Conservation (phyloP, 2,329 filamentous ascomycete species). For the Ophiosphaerella korrae region DNA sequence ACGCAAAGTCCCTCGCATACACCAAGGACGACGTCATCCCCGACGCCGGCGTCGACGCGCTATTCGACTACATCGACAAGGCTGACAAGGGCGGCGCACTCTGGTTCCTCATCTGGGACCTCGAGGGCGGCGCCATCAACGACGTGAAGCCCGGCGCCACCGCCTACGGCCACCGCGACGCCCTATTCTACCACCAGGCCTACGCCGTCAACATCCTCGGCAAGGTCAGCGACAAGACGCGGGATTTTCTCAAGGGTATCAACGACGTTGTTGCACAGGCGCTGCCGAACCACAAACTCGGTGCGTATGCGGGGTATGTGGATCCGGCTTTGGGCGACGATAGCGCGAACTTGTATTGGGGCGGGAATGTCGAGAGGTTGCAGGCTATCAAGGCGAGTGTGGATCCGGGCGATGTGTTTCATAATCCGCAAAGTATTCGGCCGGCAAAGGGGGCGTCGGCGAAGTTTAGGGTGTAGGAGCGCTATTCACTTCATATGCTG, state of each 20-base stretch:
- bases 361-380: slow-evolving; percentile 42
- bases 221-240: slow-evolving; percentile 42
- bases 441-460: slow-evolving; percentile 16
- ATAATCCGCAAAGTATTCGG: slow-evolving; percentile 43
- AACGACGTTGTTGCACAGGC: slow-evolving; percentile 44
- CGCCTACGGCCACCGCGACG: slow-evolving; percentile 40
- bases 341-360: slow-evolving; percentile 55
- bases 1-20: slow-evolving; percentile 43
- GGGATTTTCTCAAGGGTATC: slow-evolving; percentile 48
- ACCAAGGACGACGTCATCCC: slow-evolving; percentile 38
- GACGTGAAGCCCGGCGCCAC: slow-evolving; percentile 39
- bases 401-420: slow-evolving; percentile 47
- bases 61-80: slow-evolving; percentile 40
- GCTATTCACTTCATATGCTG: background rate
- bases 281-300: slow-evolving; percentile 43
- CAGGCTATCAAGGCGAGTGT: slow-evolving; percentile 47
- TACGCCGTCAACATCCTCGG: slow-evolving; percentile 46
- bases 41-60: slow-evolving; percentile 34
- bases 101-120: slow-evolving; percentile 45
- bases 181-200: slow-evolving; percentile 42
- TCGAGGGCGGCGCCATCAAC: slow-evolving; percentile 41
- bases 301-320: slow-evolving; percentile 60
- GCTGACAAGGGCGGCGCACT: slow-evolving; percentile 39
- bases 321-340: slow-evolving; percentile 53
- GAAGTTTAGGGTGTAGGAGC: background rate